Evolutionary conservation across 495 filamentous ascomycete species (phyloP).

Genomic region (Aspergillus sparsus): DNA sequence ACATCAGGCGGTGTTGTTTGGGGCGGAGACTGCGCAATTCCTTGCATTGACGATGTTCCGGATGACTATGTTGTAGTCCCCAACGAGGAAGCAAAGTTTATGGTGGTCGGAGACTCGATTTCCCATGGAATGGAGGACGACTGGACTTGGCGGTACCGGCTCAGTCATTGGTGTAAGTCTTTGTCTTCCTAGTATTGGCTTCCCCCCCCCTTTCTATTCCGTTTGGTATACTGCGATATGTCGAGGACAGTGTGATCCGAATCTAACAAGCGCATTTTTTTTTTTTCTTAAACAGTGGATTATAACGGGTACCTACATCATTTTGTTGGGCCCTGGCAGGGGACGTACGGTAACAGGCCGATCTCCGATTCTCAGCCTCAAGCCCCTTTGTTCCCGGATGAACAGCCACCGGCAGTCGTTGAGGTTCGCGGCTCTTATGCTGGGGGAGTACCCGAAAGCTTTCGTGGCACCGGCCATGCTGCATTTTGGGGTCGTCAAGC

Average conservation of each 20-base stretch:
- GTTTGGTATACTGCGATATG: no score
- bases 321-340: background rate
- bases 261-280: no score
- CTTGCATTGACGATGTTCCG: no score
- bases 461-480: background rate
- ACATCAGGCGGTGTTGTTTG: no score
- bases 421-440: background rate
- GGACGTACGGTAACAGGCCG: background rate
- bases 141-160: slow-evolving; percentile 3
- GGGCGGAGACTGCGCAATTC: no score
- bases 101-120: slow-evolving; percentile 3
- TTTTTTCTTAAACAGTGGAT: no score
- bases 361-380: background rate
- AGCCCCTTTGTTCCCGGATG: background rate
- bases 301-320: no score
- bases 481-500: slow-evolving; percentile 5
- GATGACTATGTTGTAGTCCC: no score
- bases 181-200: no score
- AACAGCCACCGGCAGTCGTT: background rate
- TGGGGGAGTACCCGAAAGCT: background rate
- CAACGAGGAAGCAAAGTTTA: no score
- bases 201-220: no score
- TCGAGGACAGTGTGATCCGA: no score
- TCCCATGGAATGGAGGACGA: background rate
- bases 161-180: slow-evolving; percentile 6